Percentiles rank a stretch among this genome's conserved stretches.
Evolutionary conservation across 495 filamentous ascomycete genomes (phyloP).

Genomic region (Podospora tetraspora): DNA sequence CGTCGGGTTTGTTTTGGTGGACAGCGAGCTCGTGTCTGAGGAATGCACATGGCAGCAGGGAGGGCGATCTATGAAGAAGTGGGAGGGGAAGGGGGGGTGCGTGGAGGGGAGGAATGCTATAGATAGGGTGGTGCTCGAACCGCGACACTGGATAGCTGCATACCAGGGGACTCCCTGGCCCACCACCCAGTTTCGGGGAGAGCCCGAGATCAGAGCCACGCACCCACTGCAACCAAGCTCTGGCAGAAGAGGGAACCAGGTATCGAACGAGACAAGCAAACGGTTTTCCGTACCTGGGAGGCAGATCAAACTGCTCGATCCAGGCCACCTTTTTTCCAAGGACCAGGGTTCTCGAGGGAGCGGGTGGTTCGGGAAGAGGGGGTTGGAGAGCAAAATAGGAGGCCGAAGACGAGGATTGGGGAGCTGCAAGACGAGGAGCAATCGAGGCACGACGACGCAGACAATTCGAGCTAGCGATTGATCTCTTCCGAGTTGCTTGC

Average conservation of each 20-base stretch:
- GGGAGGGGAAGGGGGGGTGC: conserved; percentile 12
- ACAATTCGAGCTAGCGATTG: conserved; percentile 4
- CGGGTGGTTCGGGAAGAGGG: not conserved
- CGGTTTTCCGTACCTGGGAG: conserved; percentile 1
- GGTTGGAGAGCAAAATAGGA: not conserved
- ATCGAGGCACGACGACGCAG: not conserved
- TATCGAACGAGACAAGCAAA: conserved; percentile 4
- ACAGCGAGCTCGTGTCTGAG: conserved; percentile 14
- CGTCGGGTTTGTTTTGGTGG: conserved; percentile 21
- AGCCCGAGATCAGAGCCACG: conserved; percentile 10
- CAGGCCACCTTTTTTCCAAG: not conserved
- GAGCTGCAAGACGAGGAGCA: not conserved
- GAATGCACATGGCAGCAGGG: conserved; percentile 24
- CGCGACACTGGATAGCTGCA: conserved; percentile 30
- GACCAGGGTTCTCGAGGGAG: not conserved
- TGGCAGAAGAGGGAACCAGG: not conserved
- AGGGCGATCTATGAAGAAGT: conserved; percentile 7
- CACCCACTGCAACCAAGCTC: conserved; percentile 10
- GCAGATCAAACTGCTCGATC: not conserved
- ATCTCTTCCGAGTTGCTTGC: conserved; percentile 2
- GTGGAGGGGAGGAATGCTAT: conserved; percentile 23
- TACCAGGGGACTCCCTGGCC: conserved; percentile 29
- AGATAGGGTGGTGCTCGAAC: conserved; percentile 14
- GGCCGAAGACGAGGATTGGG: not conserved
- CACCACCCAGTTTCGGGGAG: conserved; percentile 24